These are phyloP conservation scores for Carpinus fangiana DNA, from an alignment of 306 rosid genomes.

Conservation along the genomic window DNA sequence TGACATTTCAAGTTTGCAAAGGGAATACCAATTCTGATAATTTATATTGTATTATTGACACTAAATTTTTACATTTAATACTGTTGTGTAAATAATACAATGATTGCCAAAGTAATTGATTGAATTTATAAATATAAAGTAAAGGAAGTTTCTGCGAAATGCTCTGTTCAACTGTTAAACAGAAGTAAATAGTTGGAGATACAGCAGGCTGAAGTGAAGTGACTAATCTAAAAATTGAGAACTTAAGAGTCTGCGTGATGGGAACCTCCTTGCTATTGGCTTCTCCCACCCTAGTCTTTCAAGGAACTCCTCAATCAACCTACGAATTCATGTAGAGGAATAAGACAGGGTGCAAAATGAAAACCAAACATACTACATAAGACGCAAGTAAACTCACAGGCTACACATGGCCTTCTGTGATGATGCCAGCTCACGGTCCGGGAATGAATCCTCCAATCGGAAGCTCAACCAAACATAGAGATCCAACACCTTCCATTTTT, in stretches of 20 bases:
- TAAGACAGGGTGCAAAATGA: neutral
- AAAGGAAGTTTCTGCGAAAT: neutral
- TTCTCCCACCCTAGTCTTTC: conserved; percentile 75
- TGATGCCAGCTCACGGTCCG: conserved; percentile 72
- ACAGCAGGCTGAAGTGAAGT: neutral
- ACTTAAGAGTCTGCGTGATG: conserved; percentile 26
- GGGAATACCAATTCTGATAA: neutral
- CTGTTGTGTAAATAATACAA: neutral
- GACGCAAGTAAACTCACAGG: conserved; percentile 52
- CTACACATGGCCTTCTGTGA: conserved; percentile 83
- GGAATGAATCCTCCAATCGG: conserved; percentile 84
- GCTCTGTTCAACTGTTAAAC: neutral
- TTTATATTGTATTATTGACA: neutral
- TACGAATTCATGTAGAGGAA: conserved; percentile 31
- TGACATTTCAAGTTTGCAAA: neutral
- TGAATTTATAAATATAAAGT: neutral
- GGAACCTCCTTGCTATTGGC: conserved; percentile 44
- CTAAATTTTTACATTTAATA: neutral
- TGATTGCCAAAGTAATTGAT: neutral
- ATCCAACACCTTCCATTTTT: conserved; percentile 79
- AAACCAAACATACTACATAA: neutral
- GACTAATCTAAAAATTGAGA: conserved; percentile 12
- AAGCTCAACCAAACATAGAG: conserved; percentile 95
- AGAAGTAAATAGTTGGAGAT: neutral
- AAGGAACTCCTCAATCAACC: conserved; percentile 90